Evolutionary conservation across 192 early-diverging fungal species (phyloP).

Genomic region (Cladochytrium replicatum): DNA sequence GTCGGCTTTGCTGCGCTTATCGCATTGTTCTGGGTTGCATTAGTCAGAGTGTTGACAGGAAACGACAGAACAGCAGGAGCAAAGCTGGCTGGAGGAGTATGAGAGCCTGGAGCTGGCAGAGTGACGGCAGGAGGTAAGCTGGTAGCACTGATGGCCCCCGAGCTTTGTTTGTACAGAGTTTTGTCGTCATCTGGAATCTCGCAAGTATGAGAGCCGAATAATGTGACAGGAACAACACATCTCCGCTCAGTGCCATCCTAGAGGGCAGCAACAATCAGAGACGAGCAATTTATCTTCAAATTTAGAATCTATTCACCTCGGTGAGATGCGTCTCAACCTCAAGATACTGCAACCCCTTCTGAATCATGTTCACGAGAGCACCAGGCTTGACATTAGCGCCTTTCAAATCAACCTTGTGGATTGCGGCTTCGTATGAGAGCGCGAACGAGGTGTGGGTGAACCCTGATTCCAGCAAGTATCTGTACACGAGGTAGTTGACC

Average conservation of each 20-base stretch:
- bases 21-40: no score
- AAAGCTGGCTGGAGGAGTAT: no score
- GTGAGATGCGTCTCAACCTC: constrained; percentile 83
- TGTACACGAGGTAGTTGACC: constrained; percentile 78
- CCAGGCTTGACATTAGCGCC: constrained; percentile 63
- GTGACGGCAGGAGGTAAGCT: no score
- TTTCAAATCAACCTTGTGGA: constrained; percentile 46
- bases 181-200: constrained; percentile 28
- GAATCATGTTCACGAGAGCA: constrained; percentile 71
- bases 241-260: constrained; percentile 70
- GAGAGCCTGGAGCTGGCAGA: no score
- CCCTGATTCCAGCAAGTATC: constrained; percentile 81
- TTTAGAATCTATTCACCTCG: constrained; percentile 52
- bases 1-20: no score
- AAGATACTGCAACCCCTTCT: constrained; percentile 85
- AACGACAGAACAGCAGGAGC: no score
- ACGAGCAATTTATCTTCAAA: neutral
- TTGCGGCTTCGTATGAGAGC: constrained; percentile 76
- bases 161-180: no score
- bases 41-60: no score
- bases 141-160: no score
- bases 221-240: constrained; percentile 59
- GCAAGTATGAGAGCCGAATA: constrained; percentile 59
- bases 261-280: neutral
- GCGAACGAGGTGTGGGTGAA: constrained; percentile 78